These are phyloP conservation scores for Acacia melanoxylon DNA, from an alignment of 306 rosid genomes.

Conservation along the genomic window DNA sequence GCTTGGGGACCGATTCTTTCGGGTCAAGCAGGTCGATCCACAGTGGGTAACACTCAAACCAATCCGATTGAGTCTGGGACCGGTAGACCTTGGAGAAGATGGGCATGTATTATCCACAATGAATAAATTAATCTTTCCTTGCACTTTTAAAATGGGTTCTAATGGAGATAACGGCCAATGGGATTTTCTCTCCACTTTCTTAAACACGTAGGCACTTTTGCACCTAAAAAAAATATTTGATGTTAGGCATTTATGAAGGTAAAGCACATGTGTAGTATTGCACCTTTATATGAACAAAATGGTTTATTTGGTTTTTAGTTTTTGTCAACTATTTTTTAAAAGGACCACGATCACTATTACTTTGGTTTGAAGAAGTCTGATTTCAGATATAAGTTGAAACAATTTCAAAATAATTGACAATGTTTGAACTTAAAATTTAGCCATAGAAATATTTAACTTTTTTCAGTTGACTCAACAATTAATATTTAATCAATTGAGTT, in stretches of 20 bases:
- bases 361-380: background rate
- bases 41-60: constrained; percentile 71
- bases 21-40: too few relatives aligned
- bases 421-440: background rate
- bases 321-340: background rate
- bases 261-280: too few relatives aligned
- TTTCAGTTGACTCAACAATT: background rate
- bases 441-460: background rate
- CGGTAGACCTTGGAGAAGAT: constrained; percentile 56
- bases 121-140: too few relatives aligned
- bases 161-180: too few relatives aligned
- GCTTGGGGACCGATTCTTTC: constrained; percentile 56
- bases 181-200: too few relatives aligned
- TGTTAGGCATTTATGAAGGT: too few relatives aligned
- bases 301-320: background rate
- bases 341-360: background rate
- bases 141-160: too few relatives aligned
- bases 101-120: too few relatives aligned
- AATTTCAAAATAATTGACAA: background rate
- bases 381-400: background rate
- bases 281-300: too few relatives aligned
- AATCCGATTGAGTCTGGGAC: constrained; percentile 43
- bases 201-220: too few relatives aligned
- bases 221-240: too few relatives aligned
- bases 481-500: background rate